Evolutionary conservation across 2,329 filamentous ascomycete genomes (phyloP).

Genomic region (Grosmannia penicillata): DNA sequence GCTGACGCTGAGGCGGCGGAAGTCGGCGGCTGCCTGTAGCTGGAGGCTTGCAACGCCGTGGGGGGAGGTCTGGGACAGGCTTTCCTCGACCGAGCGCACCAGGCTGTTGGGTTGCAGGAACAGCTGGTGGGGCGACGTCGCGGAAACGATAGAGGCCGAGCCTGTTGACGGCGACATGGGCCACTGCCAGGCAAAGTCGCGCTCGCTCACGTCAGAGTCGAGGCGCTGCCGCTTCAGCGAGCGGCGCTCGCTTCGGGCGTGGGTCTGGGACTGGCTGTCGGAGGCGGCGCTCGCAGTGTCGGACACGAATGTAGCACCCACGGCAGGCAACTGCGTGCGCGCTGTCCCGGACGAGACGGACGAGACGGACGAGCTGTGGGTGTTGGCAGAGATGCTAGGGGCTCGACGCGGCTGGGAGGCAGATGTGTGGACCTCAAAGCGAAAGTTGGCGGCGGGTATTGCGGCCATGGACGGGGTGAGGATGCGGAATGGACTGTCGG

Average conservation of each 20-base stretch:
- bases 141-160: conserved; percentile 5
- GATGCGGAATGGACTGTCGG: background rate
- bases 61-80: background rate
- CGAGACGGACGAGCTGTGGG: no score
- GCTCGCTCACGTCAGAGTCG: conserved; percentile 9
- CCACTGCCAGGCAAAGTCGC: conserved; percentile 11
- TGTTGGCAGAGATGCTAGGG: background rate
- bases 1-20: conserved; percentile 43
- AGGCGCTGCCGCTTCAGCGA: conserved; percentile 7
- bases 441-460: background rate
- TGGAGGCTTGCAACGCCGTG: background rate
- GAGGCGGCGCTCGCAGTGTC: no score
- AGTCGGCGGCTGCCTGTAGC: conserved; percentile 4
- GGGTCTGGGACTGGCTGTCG: no score
- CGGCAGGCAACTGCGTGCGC: no score
- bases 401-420: background rate
- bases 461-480: background rate
- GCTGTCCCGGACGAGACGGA: no score
- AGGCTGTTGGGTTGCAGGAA: no score
- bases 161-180: conserved; percentile 9
- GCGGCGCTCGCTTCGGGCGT: background rate
- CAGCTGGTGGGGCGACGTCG: conserved; percentile 1
- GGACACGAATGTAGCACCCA: no score
- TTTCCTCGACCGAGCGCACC: no score
- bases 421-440: conserved; percentile 1